These are phyloP conservation scores for Batkoa obscura DNA, from an alignment of 371 early-diverging fungal genomes.

Conservation along the genomic window DNA sequence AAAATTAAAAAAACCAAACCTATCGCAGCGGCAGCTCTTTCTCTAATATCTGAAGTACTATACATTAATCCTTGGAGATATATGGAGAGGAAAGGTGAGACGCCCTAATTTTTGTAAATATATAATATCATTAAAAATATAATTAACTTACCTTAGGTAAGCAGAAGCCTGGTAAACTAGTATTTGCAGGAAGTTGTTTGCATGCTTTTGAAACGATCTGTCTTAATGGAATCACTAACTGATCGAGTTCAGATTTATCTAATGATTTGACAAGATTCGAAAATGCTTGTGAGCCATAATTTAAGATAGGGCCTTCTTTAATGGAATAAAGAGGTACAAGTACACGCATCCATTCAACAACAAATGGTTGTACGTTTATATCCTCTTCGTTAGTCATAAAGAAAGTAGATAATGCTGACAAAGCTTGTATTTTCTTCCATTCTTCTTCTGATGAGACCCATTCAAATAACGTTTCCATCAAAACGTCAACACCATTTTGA, in stretches of 20 bases:
- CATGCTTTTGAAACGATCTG: constrained; percentile 39
- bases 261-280: constrained; percentile 60
- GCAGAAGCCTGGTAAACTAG: constrained; percentile 69
- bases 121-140: too few species aligned
- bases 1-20: too few species aligned
- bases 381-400: background rate
- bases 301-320: constrained; percentile 31
- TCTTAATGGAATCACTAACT: constrained; percentile 47
- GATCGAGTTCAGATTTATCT: constrained; percentile 69
- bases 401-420: constrained; percentile 23
- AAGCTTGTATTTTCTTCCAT: constrained; percentile 28
- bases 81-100: constrained; percentile 74
- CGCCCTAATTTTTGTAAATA: too few species aligned
- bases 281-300: constrained; percentile 58
- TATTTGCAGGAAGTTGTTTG: constrained; percentile 20
- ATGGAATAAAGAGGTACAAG: constrained; percentile 49
- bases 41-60: constrained; percentile 65
- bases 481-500: constrained; percentile 45
- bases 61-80: constrained; percentile 87
- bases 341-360: constrained; percentile 63
- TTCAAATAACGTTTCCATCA: constrained; percentile 50
- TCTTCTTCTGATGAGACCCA: constrained; percentile 32
- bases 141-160: constrained; percentile 58
- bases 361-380: constrained; percentile 40
- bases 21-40: constrained; percentile 55